Conservation (phyloP, 2,329 filamentous ascomycete genomes). For the Talaromyces sp. region DNA sequence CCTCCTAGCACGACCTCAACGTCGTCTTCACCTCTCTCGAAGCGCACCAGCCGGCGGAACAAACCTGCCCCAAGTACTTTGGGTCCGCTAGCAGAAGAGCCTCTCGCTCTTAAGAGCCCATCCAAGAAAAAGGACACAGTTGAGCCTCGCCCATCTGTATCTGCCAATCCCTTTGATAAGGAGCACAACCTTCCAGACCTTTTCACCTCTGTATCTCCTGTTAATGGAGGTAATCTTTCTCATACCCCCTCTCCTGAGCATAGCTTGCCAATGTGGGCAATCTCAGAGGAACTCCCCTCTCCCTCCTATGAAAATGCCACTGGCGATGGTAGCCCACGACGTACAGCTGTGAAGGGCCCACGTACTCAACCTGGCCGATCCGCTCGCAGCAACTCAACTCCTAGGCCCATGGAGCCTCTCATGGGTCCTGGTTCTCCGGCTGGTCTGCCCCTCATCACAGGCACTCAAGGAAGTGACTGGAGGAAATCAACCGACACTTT, state of each 20-base stretch:
- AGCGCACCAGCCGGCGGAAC: constrained; percentile 22
- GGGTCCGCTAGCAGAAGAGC: constrained; percentile 26
- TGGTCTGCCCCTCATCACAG: constrained; percentile 23
- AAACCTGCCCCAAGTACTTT: constrained; percentile 23
- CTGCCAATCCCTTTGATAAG: constrained; percentile 16
- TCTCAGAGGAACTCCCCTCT: constrained; percentile 23
- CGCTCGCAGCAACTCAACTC: constrained; percentile 23
- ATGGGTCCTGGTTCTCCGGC: constrained; percentile 10
- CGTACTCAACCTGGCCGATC: constrained; percentile 33
- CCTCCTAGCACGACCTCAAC: constrained; percentile 14
- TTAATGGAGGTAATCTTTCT: constrained; percentile 20
- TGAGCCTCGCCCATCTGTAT: constrained; percentile 8
- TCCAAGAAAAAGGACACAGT: constrained; percentile 29
- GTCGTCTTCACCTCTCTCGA: constrained; percentile 16
- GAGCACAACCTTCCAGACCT: constrained; percentile 28
- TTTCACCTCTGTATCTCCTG: constrained; percentile 28
- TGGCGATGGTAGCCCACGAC: constrained; percentile 33
- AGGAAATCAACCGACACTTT: constrained; percentile 33
- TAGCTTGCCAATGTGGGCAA: constrained; percentile 28
- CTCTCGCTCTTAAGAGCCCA: constrained; percentile 17
- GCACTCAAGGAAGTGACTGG: constrained; percentile 27
- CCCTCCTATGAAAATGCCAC: constrained; percentile 28
- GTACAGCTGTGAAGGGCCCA: constrained; percentile 37
- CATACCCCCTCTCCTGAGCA: constrained; percentile 37
- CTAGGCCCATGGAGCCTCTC: constrained; percentile 17